Conservation (phyloP, 192 early-diverging fungal genomes). For the Coemansia sp. region DNA sequence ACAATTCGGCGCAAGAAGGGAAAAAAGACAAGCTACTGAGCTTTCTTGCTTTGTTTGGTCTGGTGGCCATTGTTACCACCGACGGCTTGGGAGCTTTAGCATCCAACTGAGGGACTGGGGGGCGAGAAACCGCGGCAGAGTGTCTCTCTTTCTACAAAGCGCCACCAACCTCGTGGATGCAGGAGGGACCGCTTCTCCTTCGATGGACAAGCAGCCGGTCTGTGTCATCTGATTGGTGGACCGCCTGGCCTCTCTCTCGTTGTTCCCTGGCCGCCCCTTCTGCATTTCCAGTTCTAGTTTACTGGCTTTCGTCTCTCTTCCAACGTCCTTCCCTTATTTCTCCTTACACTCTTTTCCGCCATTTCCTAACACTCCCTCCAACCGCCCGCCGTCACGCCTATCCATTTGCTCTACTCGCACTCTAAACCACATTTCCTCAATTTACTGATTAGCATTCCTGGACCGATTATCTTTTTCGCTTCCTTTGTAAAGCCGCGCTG, state of each 20-base stretch:
- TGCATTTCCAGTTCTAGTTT: not conserved
- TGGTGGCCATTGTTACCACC: not conserved
- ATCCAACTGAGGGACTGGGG: not conserved
- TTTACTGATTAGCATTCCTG: not conserved
- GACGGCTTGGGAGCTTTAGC: not conserved
- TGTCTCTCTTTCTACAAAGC: not conserved
- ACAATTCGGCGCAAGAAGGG: not conserved
- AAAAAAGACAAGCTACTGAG: not conserved
- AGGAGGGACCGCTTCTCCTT: constrained; percentile 21
- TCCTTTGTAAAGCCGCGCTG: not conserved
- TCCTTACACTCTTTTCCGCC: not conserved
- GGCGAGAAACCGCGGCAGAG: not conserved
- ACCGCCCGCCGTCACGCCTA: too few relatives aligned
- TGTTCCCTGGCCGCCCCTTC: too few relatives aligned
- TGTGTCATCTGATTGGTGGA: constrained; percentile 16
- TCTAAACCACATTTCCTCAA: not conserved
- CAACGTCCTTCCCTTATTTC: not conserved
- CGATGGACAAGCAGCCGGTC: constrained; percentile 5
- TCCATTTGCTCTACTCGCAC: not conserved
- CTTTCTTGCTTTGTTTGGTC: not conserved
- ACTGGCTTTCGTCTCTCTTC: constrained; percentile 6
- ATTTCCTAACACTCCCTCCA: too few relatives aligned
- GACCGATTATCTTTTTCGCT: not conserved
- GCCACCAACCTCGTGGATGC: constrained; percentile 7
- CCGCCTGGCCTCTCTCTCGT: not conserved